Percentiles rank a stretch among this genome's conserved stretches.
Conservation (phyloP, 768 basidiomycete genomes). For the Myochromella boudieri region DNA sequence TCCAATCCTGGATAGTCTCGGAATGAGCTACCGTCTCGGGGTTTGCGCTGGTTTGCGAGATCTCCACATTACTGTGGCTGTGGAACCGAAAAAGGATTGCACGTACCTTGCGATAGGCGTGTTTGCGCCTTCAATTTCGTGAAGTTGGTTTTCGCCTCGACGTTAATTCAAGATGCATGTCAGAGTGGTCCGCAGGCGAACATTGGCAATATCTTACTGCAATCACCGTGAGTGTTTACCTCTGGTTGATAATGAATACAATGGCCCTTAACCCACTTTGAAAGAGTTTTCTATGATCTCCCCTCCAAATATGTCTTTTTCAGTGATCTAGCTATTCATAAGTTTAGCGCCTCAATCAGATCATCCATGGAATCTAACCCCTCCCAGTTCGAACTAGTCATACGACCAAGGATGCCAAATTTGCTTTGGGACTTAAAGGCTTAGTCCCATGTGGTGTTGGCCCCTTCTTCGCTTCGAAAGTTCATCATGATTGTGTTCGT, state of each 20-base stretch:
- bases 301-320: no score
- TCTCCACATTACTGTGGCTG: background rate
- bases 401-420: constrained; percentile 4
- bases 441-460: background rate
- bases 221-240: no score
- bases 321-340: no score
- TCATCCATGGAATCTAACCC: no score
- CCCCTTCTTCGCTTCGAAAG: background rate
- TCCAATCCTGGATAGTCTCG: background rate
- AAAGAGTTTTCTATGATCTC: no score
- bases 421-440: background rate
- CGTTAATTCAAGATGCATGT: background rate
- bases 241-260: no score
- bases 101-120: background rate
- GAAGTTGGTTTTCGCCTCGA: background rate
- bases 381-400: background rate
- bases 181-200: background rate
- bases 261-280: no score
- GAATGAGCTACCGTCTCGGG: no score
- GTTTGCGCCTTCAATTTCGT: background rate
- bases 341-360: no score
- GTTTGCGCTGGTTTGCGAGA: background rate
- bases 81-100: background rate
- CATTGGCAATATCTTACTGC: no score
- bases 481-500: constrained; percentile 3